Evolutionary conservation across 345 rosid genomes (phyloP).

Genomic region (Theobroma cacao): DNA sequence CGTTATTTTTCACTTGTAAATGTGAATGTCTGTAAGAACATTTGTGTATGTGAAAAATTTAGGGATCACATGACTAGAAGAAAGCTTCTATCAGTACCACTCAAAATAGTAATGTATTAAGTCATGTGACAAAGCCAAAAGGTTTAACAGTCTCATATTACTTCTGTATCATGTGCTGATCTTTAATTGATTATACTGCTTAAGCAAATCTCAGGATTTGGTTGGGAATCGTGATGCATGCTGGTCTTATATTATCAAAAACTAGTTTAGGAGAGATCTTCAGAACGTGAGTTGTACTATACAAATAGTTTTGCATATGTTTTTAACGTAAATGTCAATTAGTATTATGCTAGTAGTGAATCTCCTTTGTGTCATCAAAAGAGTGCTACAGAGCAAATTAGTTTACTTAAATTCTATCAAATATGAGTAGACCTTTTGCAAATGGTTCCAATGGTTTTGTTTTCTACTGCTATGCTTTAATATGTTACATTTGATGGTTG

Average conservation of each 20-base stretch:
- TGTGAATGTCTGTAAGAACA: not conserved
- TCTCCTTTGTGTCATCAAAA: not conserved
- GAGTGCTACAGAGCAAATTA: not conserved
- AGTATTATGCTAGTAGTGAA: not conserved
- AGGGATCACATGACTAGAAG: not conserved
- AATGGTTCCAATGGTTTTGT: not conserved
- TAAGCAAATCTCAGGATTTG: not conserved
- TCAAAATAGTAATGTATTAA: not conserved
- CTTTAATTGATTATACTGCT: not conserved
- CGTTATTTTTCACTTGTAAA: not conserved
- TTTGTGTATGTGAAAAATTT: not conserved
- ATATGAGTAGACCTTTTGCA: not conserved
- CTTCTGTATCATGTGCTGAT: not conserved
- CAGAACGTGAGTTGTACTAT: not conserved
- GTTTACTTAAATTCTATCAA: not conserved
- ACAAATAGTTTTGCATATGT: too few species aligned
- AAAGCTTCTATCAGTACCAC: not conserved
- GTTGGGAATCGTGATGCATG: not conserved
- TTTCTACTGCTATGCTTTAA: not conserved
- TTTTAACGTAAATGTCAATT: not conserved
- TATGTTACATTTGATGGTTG: constrained; percentile 6
- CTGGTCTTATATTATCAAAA: not conserved
- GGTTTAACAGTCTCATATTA: not conserved
- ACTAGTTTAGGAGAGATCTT: not conserved
- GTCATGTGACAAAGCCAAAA: not conserved